These are phyloP conservation scores for Puccinia brachypodii DNA, from an alignment of 1,284 basidiomycete genomes.

Conservation along the genomic window DNA sequence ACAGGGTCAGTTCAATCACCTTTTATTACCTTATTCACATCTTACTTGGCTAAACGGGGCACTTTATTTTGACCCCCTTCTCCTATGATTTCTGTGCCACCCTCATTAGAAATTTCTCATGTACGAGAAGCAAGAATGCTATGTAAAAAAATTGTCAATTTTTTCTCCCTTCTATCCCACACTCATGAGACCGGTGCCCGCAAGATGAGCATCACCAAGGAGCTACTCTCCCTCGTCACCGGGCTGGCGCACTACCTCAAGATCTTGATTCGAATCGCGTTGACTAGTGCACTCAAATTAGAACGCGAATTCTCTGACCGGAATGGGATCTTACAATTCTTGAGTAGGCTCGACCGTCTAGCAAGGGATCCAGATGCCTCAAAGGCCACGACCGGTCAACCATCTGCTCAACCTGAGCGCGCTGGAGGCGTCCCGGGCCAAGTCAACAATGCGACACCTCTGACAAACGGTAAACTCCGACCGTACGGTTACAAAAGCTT, in stretches of 20 bases:
- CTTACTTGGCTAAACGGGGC: background rate
- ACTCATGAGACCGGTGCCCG: conserved; percentile 86
- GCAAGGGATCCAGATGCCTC: conserved; percentile 67
- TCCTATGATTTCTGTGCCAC: conserved; percentile 30
- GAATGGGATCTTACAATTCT: conserved; percentile 81
- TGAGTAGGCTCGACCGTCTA: conserved; percentile 86
- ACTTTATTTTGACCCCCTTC: background rate
- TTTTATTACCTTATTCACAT: background rate
- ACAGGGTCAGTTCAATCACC: conserved; percentile 67
- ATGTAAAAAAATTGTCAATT: conserved; percentile 97
- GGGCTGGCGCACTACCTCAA: conserved; percentile 98
- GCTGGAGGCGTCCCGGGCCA: background rate
- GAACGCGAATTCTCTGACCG: conserved; percentile 82
- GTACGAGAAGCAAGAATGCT: conserved; percentile 97
- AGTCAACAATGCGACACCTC: conserved; percentile 49
- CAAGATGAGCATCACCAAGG: conserved; percentile 93
- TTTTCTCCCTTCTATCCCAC: conserved; percentile 95
- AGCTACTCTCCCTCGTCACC: conserved; percentile 94
- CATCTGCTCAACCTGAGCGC: conserved; percentile 16
- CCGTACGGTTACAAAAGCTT: conserved; percentile 81
- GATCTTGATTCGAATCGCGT: conserved; percentile 95
- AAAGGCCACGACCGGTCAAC: conserved; percentile 50
- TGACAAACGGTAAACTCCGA: conserved; percentile 58
- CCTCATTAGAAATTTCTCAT: conserved; percentile 81
- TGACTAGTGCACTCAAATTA: conserved; percentile 91